phyloP scores from a whole-genome alignment of 345 rosid species.

The Citrus australasica region DNA sequence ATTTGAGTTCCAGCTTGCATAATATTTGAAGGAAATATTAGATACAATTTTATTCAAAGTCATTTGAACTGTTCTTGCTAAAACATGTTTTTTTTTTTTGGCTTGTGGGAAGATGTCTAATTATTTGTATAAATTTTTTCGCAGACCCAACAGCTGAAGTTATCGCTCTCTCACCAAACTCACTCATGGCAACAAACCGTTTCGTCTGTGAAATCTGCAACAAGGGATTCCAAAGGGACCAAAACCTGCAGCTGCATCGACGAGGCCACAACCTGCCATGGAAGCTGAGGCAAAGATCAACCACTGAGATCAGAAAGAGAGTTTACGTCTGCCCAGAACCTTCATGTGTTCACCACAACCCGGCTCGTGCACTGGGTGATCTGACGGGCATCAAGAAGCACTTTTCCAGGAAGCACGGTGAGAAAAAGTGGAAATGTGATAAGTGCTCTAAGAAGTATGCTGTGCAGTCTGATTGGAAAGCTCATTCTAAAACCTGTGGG shows the following conservation, averaged over 20 bases:
- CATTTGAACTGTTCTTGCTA: too few species aligned
- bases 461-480: conserved; percentile 64
- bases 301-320: conserved; percentile 27
- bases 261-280: conserved; percentile 39
- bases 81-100: too few species aligned
- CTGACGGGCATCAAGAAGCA: conserved; percentile 78
- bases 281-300: conserved; percentile 32
- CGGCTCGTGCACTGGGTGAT: conserved; percentile 63
- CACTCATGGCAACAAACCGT: conserved; percentile 26
- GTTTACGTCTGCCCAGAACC: conserved; percentile 67
- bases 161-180: conserved; percentile 26
- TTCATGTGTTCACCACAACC: conserved; percentile 59
- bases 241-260: conserved; percentile 27
- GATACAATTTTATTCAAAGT: too few species aligned
- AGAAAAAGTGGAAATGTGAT: conserved; percentile 67
- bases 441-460: conserved; percentile 69
- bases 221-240: conserved; percentile 26
- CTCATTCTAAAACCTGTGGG: conserved; percentile 68
- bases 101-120: too few species aligned
- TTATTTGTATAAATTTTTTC: neutral
- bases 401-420: conserved; percentile 64
- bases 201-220: conserved; percentile 13
- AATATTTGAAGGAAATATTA: too few species aligned
- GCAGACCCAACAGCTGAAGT: conserved; percentile 41
- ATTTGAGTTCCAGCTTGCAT: too few species aligned